Evolutionary conservation across 306 rosid species (phyloP).

Genomic region (barrel medic (Medicago truncatula)): DNA sequence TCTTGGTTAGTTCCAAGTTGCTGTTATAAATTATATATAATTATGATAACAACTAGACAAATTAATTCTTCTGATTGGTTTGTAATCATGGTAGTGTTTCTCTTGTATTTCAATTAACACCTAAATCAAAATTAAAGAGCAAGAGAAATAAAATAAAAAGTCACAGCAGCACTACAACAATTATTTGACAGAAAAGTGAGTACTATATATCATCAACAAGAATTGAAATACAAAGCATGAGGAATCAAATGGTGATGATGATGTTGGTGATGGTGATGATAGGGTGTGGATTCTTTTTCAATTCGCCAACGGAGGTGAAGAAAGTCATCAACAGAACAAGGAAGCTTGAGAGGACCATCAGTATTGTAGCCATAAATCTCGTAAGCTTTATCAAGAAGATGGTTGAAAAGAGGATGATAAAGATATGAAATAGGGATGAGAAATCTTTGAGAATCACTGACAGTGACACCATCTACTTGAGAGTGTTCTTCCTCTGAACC

Average conservation of each 20-base stretch:
- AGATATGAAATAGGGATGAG: conserved; percentile 64
- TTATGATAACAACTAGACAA: not conserved
- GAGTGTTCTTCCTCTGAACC: conserved; percentile 49
- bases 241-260: conserved; percentile 46
- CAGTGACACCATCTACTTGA: conserved; percentile 38
- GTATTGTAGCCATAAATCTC: conserved; percentile 71
- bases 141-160: not conserved
- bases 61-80: not conserved
- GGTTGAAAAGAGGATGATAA: conserved; percentile 65
- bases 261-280: conserved; percentile 24
- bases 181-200: not conserved
- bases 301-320: conserved; percentile 67
- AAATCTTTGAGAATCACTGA: conserved; percentile 47
- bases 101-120: not conserved
- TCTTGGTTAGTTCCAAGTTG: too few relatives aligned
- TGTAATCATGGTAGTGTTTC: not conserved
- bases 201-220: conserved; percentile 43
- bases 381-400: conserved; percentile 61
- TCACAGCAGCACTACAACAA: not conserved
- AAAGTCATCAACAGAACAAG: conserved; percentile 71
- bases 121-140: not conserved
- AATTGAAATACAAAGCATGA: conserved; percentile 52
- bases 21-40: not conserved
- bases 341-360: conserved; percentile 65
- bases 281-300: conserved; percentile 51